Evolutionary conservation across 768 basidiomycete species (phyloP).

Genomic region (Kockovaella imperatae): DNA sequence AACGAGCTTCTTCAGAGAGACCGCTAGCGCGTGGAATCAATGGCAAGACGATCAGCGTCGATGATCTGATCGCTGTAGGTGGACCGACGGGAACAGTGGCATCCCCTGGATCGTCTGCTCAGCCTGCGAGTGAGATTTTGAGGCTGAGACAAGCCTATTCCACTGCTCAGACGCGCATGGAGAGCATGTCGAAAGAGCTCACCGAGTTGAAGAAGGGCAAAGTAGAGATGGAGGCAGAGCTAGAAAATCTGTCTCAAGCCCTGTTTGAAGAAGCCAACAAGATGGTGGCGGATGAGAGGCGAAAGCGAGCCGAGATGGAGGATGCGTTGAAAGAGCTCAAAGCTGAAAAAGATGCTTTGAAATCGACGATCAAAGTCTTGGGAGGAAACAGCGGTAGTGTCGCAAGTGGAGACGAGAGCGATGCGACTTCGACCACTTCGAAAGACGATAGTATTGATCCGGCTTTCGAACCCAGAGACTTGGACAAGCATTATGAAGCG

Average conservation of each 20-base stretch:
- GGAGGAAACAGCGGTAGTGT: slow-evolving; percentile 24
- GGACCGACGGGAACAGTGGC: too few relatives aligned
- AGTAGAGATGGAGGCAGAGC: slow-evolving; percentile 42
- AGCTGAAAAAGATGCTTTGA: slow-evolving; percentile 29
- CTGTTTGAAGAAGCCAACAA: slow-evolving; percentile 46
- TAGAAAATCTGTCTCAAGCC: slow-evolving; percentile 41
- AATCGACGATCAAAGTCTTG: slow-evolving; percentile 33
- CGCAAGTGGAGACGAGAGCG: slow-evolving; percentile 13
- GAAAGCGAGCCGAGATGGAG: slow-evolving; percentile 33
- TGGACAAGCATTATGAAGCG: slow-evolving; percentile 39
- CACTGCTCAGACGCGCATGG: slow-evolving; percentile 21
- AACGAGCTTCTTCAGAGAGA: too few relatives aligned
- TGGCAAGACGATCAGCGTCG: too few relatives aligned
- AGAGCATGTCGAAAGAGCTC: slow-evolving; percentile 33
- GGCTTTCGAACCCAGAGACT: slow-evolving; percentile 22
- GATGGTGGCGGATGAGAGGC: slow-evolving; percentile 45
- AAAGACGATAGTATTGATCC: slow-evolving; percentile 9
- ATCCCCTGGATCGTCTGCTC: too few relatives aligned
- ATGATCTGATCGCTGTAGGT: too few relatives aligned
- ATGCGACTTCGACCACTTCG: neutral
- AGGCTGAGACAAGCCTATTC: slow-evolving; percentile 21
- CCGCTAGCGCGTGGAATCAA: too few relatives aligned
- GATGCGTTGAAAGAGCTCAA: slow-evolving; percentile 38
- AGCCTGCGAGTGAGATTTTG: slow-evolving; percentile 16
- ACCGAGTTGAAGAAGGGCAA: slow-evolving; percentile 41